A percentile compares a stretch with the other conserved stretches of the same genome.
Conservation (phyloP, 164 flowering plant genomes). For the Tinospora cordifolia region DNA sequence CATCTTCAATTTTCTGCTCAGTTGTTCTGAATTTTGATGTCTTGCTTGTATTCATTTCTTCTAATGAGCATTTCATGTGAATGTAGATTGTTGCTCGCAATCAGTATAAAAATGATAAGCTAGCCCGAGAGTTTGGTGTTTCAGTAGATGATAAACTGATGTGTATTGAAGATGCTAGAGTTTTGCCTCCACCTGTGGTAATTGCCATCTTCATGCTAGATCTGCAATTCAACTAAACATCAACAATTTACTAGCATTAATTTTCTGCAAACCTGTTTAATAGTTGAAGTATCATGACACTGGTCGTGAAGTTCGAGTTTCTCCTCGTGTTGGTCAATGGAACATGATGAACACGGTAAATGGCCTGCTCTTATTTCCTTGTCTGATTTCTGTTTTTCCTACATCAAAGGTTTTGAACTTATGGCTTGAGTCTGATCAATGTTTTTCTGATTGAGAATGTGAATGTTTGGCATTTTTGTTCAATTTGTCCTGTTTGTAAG, state of each 20-base stretch:
- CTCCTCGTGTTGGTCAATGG: conserved; percentile 80
- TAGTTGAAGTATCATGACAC: conserved; percentile 67
- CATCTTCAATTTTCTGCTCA: not conserved
- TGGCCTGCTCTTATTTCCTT: not conserved
- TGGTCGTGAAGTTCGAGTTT: conserved; percentile 39
- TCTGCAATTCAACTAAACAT: not conserved
- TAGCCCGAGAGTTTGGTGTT: conserved; percentile 65
- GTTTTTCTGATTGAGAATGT: too few species aligned
- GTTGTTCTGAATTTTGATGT: not conserved
- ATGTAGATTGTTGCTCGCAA: conserved; percentile 39
- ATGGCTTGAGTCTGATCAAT: too few species aligned
- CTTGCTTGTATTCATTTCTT: not conserved
- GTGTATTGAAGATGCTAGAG: conserved; percentile 50
- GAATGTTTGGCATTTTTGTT: too few species aligned
- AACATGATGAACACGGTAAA: conserved; percentile 80
- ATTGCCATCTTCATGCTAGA: not conserved
- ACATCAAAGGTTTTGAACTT: too few species aligned
- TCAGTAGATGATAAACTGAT: conserved; percentile 26
- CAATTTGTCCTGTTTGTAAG: too few species aligned
- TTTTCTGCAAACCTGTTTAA: not conserved
- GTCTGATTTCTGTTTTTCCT: too few species aligned
- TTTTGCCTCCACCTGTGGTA: conserved; percentile 71
- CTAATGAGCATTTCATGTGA: not conserved
- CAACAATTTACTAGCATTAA: not conserved
- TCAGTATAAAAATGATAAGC: conserved; percentile 18